Evolutionary conservation across 805 yeast species (phyloP).

Genomic region (Kazachstania martiniae): DNA sequence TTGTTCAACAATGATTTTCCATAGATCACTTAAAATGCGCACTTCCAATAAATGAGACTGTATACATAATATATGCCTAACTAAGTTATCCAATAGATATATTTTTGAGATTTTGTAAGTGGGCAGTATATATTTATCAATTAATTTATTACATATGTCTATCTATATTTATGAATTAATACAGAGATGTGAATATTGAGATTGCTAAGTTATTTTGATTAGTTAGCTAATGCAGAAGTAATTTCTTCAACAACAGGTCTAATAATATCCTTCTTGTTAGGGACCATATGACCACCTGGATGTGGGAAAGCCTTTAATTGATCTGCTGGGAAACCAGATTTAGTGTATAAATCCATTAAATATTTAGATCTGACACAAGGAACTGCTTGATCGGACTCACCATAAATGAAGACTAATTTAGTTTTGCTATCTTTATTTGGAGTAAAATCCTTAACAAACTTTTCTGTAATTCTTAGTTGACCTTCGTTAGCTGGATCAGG

Average conservation of each 20-base stretch:
- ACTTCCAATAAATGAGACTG: no score
- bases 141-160: no score
- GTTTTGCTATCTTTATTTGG: conserved; percentile 26
- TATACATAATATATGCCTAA: no score
- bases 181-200: no score
- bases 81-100: no score
- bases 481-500: conserved; percentile 27
- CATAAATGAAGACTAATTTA: conserved; percentile 64
- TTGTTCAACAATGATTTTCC: no score
- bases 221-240: conserved; percentile 7
- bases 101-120: no score
- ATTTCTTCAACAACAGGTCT: conserved; percentile 34
- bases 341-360: conserved; percentile 40
- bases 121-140: no score
- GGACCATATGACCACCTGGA: conserved; percentile 97
- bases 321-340: conserved; percentile 24
- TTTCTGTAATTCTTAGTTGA: conserved; percentile 29
- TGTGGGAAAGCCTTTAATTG: conserved; percentile 49
- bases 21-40: no score
- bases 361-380: conserved; percentile 57
- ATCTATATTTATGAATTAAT: no score
- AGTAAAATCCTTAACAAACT: conserved; percentile 26
- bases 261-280: conserved; percentile 59
- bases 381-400: conserved; percentile 81
- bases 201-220: no score